Percentiles rank a stretch among this genome's conserved stretches.
phyloP scores from a whole-genome alignment of 768 basidiomycete genomes.

The Wakefieldia striispora region DNA sequence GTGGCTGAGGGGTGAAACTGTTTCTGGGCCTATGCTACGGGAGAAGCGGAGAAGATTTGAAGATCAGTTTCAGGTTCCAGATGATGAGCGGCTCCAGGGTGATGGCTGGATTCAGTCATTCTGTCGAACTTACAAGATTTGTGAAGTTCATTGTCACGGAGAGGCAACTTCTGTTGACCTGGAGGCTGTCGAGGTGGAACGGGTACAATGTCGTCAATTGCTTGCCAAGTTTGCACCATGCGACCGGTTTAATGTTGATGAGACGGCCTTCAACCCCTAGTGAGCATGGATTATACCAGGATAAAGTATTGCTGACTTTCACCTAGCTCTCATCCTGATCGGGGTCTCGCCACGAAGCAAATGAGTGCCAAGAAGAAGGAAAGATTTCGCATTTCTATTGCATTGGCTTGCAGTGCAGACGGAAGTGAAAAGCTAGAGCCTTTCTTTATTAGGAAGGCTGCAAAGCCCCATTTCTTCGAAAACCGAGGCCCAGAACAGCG shows the following conservation, averaged over 20 bases:
- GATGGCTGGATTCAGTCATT: conserved; percentile 4
- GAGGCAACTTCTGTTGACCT: conserved; percentile 12
- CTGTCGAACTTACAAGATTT: conserved; percentile 1
- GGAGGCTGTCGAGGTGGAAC: neutral
- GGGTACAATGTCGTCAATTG: neutral
- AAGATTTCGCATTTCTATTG: conserved; percentile 13
- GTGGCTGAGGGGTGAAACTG: conserved; percentile 18
- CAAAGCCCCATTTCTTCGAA: conserved; percentile 32
- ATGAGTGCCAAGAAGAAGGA: conserved; percentile 21
- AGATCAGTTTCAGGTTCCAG: conserved; percentile 26
- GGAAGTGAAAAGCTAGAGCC: conserved; percentile 31
- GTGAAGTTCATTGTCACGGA: conserved; percentile 13
- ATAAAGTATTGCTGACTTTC: too few species aligned
- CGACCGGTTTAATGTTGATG: neutral
- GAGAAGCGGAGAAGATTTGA: conserved; percentile 23
- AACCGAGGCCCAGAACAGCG: neutral
- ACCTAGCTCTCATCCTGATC: conserved; percentile 8
- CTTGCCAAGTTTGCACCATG: neutral
- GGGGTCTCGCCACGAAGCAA: conserved; percentile 16
- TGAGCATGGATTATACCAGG: neutral
- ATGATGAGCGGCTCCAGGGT: conserved; percentile 11
- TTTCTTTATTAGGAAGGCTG: conserved; percentile 36
- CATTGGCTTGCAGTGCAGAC: conserved; percentile 8
- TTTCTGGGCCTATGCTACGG: conserved; percentile 7
- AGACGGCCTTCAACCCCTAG: neutral